Evolutionary conservation across 148 eudicot genomes (phyloP).

Genomic region (Persicaria tinctoria): DNA sequence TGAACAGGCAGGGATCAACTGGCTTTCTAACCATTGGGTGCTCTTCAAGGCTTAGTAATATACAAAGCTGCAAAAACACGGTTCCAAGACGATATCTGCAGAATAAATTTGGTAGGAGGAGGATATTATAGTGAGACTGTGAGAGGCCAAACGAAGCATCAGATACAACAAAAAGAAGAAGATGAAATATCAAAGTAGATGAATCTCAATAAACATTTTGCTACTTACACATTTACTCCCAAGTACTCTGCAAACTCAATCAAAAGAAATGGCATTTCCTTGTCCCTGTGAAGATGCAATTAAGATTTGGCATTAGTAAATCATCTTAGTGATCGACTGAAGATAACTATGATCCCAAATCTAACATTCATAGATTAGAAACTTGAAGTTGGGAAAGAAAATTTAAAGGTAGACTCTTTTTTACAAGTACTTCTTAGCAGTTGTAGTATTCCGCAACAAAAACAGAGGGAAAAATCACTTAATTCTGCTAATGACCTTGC

Average conservation of each 20-base stretch:
- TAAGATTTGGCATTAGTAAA: conserved; percentile 8
- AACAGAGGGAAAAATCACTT: too few species aligned
- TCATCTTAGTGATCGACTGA: background rate
- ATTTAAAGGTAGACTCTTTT: background rate
- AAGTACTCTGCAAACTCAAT: conserved; percentile 67
- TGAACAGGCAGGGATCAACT: conserved; percentile 85
- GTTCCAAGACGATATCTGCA: conserved; percentile 67
- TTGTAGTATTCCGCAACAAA: too few species aligned
- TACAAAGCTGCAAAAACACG: conserved; percentile 85
- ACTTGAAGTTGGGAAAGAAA: too few species aligned
- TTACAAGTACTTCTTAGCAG: too few species aligned
- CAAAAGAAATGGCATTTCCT: conserved; percentile 56
- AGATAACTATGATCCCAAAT: background rate
- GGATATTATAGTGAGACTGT: background rate
- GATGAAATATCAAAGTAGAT: background rate
- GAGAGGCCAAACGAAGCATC: background rate
- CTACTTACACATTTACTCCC: conserved; percentile 33
- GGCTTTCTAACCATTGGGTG: conserved; percentile 70
- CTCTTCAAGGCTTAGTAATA: conserved; percentile 60
- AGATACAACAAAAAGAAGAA: background rate
- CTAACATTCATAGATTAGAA: background rate
- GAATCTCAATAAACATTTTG: background rate
- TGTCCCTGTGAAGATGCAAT: conserved; percentile 44
- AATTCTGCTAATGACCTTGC: too few species aligned
- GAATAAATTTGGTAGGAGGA: conserved; percentile 12